Percentiles rank a stretch among this genome's conserved stretches.
These are phyloP conservation scores for Plantago elongata DNA, from an alignment of 257 asterid genomes.

Conservation along the genomic window DNA sequence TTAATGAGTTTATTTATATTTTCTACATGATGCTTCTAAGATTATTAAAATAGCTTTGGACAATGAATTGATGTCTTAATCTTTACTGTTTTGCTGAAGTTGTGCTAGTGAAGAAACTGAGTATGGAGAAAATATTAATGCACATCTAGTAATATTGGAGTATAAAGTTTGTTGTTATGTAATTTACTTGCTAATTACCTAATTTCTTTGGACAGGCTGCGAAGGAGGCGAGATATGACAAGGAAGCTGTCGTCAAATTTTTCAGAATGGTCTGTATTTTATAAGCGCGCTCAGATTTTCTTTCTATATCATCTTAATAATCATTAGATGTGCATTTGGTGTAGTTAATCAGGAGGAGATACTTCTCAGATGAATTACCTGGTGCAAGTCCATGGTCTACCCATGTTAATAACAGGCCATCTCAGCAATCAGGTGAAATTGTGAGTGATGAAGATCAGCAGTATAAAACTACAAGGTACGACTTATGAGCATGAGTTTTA, in stretches of 20 bases:
- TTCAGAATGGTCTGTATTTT: constrained; percentile 62
- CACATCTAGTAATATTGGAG: background rate
- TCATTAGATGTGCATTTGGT: constrained; percentile 15
- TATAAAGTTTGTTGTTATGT: background rate
- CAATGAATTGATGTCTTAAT: no score
- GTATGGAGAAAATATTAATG: background rate
- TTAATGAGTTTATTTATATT: background rate
- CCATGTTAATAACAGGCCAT: constrained; percentile 34
- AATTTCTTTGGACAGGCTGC: constrained; percentile 62
- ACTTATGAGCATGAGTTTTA: background rate
- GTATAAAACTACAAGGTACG: constrained; percentile 55
- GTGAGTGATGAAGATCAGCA: constrained; percentile 64
- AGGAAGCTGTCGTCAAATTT: constrained; percentile 86
- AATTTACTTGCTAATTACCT: background rate
- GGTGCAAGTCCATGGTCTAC: constrained; percentile 68
- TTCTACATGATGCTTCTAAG: background rate
- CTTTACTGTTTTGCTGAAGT: no score
- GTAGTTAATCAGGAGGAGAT: constrained; percentile 95
- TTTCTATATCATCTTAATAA: constrained; percentile 19
- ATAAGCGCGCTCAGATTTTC: constrained; percentile 13
- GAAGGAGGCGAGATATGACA: constrained; percentile 89
- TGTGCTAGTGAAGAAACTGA: background rate
- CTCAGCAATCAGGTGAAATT: constrained; percentile 58
- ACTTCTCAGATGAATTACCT: constrained; percentile 90
- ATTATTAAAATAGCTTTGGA: no score